Base-by-base conservation (phyloP, 441 rosid genomes). In the Populus hybrid region DNA sequence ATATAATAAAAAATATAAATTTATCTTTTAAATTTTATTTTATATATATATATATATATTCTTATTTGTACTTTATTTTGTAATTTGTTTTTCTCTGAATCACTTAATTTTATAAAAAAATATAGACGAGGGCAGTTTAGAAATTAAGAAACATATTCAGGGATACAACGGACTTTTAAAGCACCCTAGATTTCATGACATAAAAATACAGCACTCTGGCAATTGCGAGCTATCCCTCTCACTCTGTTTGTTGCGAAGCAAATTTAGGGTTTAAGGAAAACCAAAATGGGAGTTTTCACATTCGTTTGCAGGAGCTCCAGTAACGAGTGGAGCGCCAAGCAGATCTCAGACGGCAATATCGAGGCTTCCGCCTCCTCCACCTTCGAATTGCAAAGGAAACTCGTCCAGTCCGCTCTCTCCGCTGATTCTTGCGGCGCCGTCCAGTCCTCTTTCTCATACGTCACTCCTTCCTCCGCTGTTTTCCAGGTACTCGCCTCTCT, bases 311-410 rank as follows among this genome's bases (percentile, higher is more conserved):
- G 66, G 72, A 82, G 79, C 77, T 84, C 85, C 38, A 91, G 89
- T 75, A 89, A 82, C 68, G 91, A 88, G 80, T 95, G 99, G 98
- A 76, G 77, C 79, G 98, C 81, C 7, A 95, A 92, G 91, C 98
- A 93, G 81, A 64, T 86, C 75, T 84, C 86, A 26, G 94, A 92
- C 21, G 95, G 98, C 11, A 94, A 92, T 8, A 90, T 93, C 9
- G 97, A 92, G 83, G 91, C 85, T n/a, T 88, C 87, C 0, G 98
- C 90, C 33, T 56, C 87, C 53, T 86, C 86, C 63, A 79, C 94
- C 40, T 93, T 26, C 87, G 89, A 87, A 3, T 91, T 94, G 61
- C 87, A 86, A 80, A 87, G 98, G 67, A 89, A 91, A 78, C 91
- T 94, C 80, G 97, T 91, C 45, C 86, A 90, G 80, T 61, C 88